Percentiles rank a stretch among this genome's conserved stretches.
Conservation (phyloP, 192 early-diverging fungal genomes). For the Backusella westeae region DNA sequence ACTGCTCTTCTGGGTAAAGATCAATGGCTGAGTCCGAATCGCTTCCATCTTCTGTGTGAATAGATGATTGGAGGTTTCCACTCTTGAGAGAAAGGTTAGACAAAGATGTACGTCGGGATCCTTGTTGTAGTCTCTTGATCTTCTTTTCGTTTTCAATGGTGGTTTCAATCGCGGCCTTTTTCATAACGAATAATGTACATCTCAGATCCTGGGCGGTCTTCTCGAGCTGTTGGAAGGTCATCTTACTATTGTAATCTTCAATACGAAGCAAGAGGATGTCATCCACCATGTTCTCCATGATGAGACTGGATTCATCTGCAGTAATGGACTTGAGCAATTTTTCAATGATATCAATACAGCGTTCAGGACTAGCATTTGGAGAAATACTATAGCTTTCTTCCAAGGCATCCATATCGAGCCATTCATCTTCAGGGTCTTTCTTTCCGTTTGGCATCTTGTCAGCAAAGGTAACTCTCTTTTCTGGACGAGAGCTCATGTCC, state of each 20-base stretch:
- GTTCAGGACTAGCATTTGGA: constrained; percentile 36
- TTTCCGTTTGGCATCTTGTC: constrained; percentile 22
- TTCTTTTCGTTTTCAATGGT: constrained; percentile 34
- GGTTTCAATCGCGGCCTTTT: constrained; percentile 49
- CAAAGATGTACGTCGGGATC: constrained; percentile 10
- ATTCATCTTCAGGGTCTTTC: constrained; percentile 13
- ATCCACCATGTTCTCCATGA: constrained; percentile 53
- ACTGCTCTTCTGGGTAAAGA: constrained; percentile 8
- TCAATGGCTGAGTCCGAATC: constrained; percentile 30
- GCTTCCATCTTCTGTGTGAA: constrained; percentile 4
- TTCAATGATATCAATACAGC: constrained; percentile 46
- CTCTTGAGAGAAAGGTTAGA: neutral
- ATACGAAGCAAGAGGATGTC: constrained; percentile 52
- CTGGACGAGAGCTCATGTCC: constrained; percentile 14
- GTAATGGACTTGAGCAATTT: constrained; percentile 45
- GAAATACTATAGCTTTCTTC: constrained; percentile 31
- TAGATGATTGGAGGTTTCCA: neutral
- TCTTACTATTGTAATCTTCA: constrained; percentile 41
- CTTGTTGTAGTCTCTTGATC: constrained; percentile 22
- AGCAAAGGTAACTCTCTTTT: constrained; percentile 34
- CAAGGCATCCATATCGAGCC: constrained; percentile 26
- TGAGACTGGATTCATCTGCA: constrained; percentile 37
- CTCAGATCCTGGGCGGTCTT: constrained; percentile 51
- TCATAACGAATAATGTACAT: constrained; percentile 52
- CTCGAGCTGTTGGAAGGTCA: constrained; percentile 46